Conservation (phyloP, 495 filamentous ascomycete species). For the Penicillium dipodomyicola region DNA sequence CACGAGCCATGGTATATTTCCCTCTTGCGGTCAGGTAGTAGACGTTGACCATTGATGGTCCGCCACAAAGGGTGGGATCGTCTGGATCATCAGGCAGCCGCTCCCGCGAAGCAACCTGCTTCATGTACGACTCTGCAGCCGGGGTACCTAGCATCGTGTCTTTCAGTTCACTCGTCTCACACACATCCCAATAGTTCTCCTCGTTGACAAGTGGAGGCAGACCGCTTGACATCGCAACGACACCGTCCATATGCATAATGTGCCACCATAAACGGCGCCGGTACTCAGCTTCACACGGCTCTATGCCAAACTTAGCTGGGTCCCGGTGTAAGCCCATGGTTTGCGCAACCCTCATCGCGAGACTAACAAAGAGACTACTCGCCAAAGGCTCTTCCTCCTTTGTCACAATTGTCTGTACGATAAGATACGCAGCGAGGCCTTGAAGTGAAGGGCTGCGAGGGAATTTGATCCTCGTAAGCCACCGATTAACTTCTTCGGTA, state of each 20-base stretch:
- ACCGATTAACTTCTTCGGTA: conserved; percentile 42
- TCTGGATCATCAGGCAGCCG: conserved; percentile 44
- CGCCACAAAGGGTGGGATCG: conserved; percentile 44
- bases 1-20: conserved; percentile 50
- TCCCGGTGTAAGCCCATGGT: conserved; percentile 73
- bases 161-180: conserved; percentile 46
- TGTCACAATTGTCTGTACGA: conserved; percentile 47
- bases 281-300: conserved; percentile 65
- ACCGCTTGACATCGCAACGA: conserved; percentile 49
- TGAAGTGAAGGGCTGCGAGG: conserved; percentile 47
- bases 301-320: conserved; percentile 62
- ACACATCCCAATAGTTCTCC: conserved; percentile 50
- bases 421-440: conserved; percentile 44
- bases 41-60: conserved; percentile 48
- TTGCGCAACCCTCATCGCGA: conserved; percentile 64
- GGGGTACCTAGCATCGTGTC: conserved; percentile 44
- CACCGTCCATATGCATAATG: conserved; percentile 63
- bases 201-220: conserved; percentile 45
- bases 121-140: conserved; percentile 39
- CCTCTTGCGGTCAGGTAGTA: conserved; percentile 47
- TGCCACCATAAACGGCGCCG: conserved; percentile 72
- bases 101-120: conserved; percentile 31
- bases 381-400: conserved; percentile 50
- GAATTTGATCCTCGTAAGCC: conserved; percentile 46
- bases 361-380: conserved; percentile 51